Percentiles rank a stretch among this genome's conserved stretches.
Conservation (phyloP, 2,329 filamentous ascomycete species). For the Fusarium sp. region DNA sequence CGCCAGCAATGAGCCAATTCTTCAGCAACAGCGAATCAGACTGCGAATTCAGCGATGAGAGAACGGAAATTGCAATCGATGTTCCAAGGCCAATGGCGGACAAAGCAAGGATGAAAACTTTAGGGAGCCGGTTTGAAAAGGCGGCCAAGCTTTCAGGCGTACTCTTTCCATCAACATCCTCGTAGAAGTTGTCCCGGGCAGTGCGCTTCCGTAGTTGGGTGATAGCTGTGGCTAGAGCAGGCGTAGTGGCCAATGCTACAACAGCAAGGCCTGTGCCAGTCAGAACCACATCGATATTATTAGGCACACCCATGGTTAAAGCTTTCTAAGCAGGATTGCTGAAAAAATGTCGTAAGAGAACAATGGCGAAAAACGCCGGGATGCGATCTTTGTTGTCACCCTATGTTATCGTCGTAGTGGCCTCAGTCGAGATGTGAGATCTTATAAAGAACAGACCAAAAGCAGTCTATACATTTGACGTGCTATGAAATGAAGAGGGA, state of each 20-base stretch:
- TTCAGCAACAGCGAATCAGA: conserved; percentile 60
- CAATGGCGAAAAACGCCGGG: conserved; percentile 25
- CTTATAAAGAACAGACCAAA: background rate
- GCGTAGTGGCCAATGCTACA: conserved; percentile 53
- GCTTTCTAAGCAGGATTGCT: background rate
- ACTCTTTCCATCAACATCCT: conserved; percentile 77
- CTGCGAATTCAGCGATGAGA: conserved; percentile 58
- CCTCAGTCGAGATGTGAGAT: background rate
- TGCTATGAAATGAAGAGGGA: background rate
- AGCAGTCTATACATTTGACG: conserved; percentile 1
- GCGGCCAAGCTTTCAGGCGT: conserved; percentile 71
- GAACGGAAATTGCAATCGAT: conserved; percentile 68
- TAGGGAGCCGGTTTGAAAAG: conserved; percentile 72
- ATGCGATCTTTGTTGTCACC: background rate
- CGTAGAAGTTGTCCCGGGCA: conserved; percentile 65
- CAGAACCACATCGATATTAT: conserved; percentile 42
- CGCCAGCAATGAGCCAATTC: conserved; percentile 70
- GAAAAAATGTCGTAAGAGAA: background rate
- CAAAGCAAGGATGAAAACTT: conserved; percentile 65
- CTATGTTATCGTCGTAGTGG: background rate
- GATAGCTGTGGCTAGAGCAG: conserved; percentile 52
- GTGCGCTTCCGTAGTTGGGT: conserved; percentile 52
- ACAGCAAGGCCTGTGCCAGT: conserved; percentile 53
- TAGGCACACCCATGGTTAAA: conserved; percentile 27
- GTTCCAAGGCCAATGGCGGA: conserved; percentile 65